Percentiles rank a stretch among this genome's conserved stretches.
Conservation (phyloP, 768 basidiomycete genomes). For the Gymnopilus junonius region DNA sequence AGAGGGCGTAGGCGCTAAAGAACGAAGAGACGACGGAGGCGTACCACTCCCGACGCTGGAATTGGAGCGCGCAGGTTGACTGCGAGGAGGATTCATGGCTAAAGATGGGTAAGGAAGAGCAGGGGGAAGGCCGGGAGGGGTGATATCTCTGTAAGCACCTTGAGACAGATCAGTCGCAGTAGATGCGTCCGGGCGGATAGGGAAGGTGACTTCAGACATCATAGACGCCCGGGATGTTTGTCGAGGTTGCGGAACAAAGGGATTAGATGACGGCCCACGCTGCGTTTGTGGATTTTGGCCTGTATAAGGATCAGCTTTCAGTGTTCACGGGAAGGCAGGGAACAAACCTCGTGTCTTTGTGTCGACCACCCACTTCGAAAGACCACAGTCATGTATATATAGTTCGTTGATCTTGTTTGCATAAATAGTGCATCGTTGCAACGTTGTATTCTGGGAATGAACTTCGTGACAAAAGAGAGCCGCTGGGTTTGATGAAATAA, state of each 20-base stretch:
- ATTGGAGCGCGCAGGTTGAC: constrained; percentile 35
- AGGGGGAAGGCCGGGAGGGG: constrained; percentile 58
- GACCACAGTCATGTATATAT: constrained; percentile 72
- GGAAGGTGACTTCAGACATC: constrained; percentile 79
- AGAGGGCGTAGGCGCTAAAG: constrained; percentile 45
- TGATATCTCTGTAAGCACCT: constrained; percentile 48
- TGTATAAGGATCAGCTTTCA: constrained; percentile 12
- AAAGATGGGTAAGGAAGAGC: constrained; percentile 79
- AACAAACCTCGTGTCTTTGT: constrained; percentile 59
- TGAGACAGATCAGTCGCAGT: constrained; percentile 74
- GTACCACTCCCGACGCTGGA: constrained; percentile 36
- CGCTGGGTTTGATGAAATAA: constrained; percentile 48
- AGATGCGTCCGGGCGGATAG: constrained; percentile 77
- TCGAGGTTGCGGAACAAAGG: constrained; percentile 58
- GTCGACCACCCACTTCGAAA: constrained; percentile 74
- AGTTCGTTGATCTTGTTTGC: constrained; percentile 86
- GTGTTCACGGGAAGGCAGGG: neutral
- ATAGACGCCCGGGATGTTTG: constrained; percentile 75
- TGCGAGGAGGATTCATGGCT: constrained; percentile 40
- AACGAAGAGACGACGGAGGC: constrained; percentile 56
- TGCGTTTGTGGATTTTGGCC: constrained; percentile 35
- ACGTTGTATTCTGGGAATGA: constrained; percentile 49
- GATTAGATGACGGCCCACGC: constrained; percentile 41
- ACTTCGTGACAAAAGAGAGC: constrained; percentile 79
- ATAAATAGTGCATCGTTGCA: constrained; percentile 76